A percentile compares a stretch with the other conserved stretches of the same genome.
Conservation (phyloP, 2,329 filamentous ascomycete species). For the Cladophialophora yegresii region DNA sequence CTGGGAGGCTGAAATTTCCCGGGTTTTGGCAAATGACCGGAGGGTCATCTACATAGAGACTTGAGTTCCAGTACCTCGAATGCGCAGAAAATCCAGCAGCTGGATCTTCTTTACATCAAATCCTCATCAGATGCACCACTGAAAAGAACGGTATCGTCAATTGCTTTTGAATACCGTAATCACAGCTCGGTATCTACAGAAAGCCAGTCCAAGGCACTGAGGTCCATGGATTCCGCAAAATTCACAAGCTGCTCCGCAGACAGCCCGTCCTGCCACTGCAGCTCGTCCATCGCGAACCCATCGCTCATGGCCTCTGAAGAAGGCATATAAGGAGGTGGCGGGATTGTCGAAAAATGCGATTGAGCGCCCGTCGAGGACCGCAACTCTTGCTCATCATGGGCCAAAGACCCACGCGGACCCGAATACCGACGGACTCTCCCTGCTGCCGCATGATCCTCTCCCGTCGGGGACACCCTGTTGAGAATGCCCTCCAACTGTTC, state of each 20-base stretch:
- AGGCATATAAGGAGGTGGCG: conserved; percentile 15
- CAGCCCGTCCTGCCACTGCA: conserved; percentile 27
- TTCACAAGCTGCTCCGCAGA: conserved; percentile 31
- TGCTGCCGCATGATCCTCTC: not conserved
- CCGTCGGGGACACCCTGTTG: conserved; percentile 35
- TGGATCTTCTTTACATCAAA: too few species aligned
- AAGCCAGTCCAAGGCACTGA: conserved; percentile 29
- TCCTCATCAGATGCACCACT: too few species aligned
- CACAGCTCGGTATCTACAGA: conserved; percentile 2
- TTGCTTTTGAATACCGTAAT: not conserved
- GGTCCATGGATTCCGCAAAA: conserved; percentile 34
- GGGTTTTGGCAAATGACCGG: too few species aligned
- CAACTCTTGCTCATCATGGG: not conserved
- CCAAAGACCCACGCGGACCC: not conserved
- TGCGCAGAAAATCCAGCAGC: too few species aligned
- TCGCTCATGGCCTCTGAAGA: conserved; percentile 9
- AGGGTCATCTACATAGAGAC: too few species aligned
- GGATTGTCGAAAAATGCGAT: not conserved
- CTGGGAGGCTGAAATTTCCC: too few species aligned
- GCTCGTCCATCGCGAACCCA: conserved; percentile 21
- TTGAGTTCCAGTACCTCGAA: too few species aligned
- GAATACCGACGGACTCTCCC: not conserved
- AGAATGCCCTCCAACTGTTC: conserved; percentile 50
- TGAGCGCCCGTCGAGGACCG: not conserved
- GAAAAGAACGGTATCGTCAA: not conserved